Base-by-base conservation (phyloP, 345 rosid genomes). In the Sisymbrium irio region DNA sequence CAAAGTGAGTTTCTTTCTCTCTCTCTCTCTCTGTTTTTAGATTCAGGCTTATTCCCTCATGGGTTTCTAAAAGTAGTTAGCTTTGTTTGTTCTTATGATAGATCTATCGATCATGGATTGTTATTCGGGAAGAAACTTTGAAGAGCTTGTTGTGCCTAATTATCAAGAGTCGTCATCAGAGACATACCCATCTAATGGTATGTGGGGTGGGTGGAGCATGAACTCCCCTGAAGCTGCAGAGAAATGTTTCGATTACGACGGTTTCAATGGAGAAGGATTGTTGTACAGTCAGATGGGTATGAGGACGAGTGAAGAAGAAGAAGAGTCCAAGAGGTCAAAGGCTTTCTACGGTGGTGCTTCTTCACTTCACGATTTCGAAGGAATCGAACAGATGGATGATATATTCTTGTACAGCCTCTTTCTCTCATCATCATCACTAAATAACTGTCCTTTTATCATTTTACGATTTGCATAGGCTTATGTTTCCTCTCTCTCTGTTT, bases 361-460 rank as follows among this genome's bases (percentile, higher is more conserved):
- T 49, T 71, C 76, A 72, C 90, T 79, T 58, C 46, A 82, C 17
- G 82, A 82, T 62, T 80, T 83, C 3, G 77, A 78, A 20, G 82
- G 84, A 78, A 82, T 84, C 56, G 85, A 84, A 40, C 87, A 86
- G 58, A 69, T 78, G 72, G 96, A 92, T 77, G 93, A 88, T 78
- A 51, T 89, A 62, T 92, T 84, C 96, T 68, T 87, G 97, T 92
- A 87, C 82, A 49, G 62, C 67, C 83, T 51, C 76, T 9, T 41
- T 40, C 55, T 58, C 32, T 54, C 9, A 13, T 56, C 40, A 3
- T 56, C 41, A 39, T 9, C 1, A 54, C 35, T 9, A 17, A 18
- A 61, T 12, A 19, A 20, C 50, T 75, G 0, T 69, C 9, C 9
- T 70, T 46, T 37, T 53, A 27, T 27, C 28, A 27, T 27, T 27